A percentile compares a stretch with the other conserved stretches of the same genome.
Evolutionary conservation across 176 grass and related monocot species (phyloP).

Genomic region (Aechmea fasciata): DNA sequence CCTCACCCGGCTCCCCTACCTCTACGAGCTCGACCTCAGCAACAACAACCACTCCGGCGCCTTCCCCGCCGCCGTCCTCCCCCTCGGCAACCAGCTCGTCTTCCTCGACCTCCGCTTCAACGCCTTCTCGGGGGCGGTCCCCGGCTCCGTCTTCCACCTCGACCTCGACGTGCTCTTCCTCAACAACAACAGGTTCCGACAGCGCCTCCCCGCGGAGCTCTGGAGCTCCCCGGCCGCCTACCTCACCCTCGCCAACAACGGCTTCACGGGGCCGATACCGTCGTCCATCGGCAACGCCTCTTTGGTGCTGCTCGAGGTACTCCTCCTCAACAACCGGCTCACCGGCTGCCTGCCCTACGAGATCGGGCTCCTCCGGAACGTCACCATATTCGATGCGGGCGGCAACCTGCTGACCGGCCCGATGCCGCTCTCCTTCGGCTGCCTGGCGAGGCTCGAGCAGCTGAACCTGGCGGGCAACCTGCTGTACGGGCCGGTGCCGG

Average conservation of each 20-base stretch:
- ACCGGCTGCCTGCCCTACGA: constrained; percentile 72
- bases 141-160: constrained; percentile 33
- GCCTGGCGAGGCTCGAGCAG: constrained; percentile 39
- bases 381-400: constrained; percentile 56
- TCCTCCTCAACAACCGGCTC: constrained; percentile 76
- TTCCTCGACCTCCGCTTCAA: constrained; percentile 93
- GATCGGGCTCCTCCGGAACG: constrained; percentile 43
- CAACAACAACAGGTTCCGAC: constrained; percentile 68
- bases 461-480: constrained; percentile 59
- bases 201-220: constrained; percentile 36
- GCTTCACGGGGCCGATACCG: constrained; percentile 50
- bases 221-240: constrained; percentile 44
- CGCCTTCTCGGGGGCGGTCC: constrained; percentile 29
- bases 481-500: constrained; percentile 62
- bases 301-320: constrained; percentile 41
- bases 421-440: constrained; percentile 72
- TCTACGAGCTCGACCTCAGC: constrained; percentile 85
- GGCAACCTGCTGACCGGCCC: constrained; percentile 46
- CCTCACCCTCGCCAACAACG: constrained; percentile 75
- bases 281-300: constrained; percentile 43
- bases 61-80: constrained; percentile 42
- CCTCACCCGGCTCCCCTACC: constrained; percentile 31
- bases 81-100: constrained; percentile 22
- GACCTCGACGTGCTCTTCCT: constrained; percentile 55
- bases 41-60: constrained; percentile 48